phyloP scores from a whole-genome alignment of 495 filamentous ascomycete genomes.

The Podospora pseudopauciseta region DNA sequence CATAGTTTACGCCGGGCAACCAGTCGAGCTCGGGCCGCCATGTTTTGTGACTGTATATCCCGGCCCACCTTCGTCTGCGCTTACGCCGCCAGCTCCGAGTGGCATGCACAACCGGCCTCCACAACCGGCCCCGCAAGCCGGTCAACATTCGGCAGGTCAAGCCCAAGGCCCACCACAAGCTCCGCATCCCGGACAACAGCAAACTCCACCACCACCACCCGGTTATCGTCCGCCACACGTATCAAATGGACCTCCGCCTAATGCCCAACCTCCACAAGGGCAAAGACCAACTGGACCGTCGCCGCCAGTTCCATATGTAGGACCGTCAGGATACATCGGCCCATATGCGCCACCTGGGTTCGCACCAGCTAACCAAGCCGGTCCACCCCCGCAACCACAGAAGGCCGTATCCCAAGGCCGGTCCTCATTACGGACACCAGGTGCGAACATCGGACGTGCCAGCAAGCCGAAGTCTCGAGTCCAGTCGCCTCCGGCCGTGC shows the following conservation, averaged over 20 bases:
- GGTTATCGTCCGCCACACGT: background rate
- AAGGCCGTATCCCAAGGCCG: background rate
- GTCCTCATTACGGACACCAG: background rate
- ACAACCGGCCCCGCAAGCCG: background rate
- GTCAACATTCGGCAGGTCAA: conserved; percentile 2
- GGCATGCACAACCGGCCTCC: background rate
- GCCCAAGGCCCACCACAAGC: background rate
- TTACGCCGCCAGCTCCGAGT: conserved; percentile 1
- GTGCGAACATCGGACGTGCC: background rate
- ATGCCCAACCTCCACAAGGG: background rate
- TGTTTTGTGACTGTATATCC: conserved; percentile 16
- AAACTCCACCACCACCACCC: background rate
- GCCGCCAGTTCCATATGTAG: conserved; percentile 1
- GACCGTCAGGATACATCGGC: conserved; percentile 3
- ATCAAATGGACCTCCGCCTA: background rate
- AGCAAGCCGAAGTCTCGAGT: background rate
- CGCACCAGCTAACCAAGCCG: background rate
- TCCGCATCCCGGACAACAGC: conserved; percentile 1
- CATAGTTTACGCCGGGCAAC: conserved; percentile 15
- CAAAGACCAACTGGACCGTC: background rate
- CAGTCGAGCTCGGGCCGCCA: conserved; percentile 9
- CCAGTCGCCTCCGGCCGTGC: background rate
- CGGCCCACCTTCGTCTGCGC: conserved; percentile 8
- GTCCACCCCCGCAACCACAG: conserved; percentile 4
- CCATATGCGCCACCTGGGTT: conserved; percentile 10